Base-by-base conservation (phyloP, 2,329 filamentous ascomycete species). In the Microdochium nivale region DNA sequence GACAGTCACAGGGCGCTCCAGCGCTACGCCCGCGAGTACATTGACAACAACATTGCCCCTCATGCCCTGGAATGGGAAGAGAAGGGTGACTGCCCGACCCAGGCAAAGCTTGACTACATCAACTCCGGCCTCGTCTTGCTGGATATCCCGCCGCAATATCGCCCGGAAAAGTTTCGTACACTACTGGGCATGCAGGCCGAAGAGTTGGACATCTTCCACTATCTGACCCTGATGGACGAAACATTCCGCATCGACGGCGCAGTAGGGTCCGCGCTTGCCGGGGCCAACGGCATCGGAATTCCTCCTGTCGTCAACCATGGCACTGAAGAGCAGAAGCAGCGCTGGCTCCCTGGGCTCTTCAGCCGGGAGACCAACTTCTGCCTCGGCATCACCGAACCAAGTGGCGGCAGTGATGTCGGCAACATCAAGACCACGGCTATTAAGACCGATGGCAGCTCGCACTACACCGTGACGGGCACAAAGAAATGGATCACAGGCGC, bases 401-500 rank as follows among this genome's bases (percentile, higher is more conserved):
- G 57, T n/a, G 10, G 73, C 72, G 79, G 79, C 2, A 83, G 79
- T 3, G 83, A 87, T 60, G 81, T 86, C 2, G 79, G 79, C 1
- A 79, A 77, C 58, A 77, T 86, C 49, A 71, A 73, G 52, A 84
- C 81, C 10, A 83, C 76, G 0, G 83, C 82, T 0, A 64, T 64
- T 44, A 67, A 66, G 19, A 56, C 21, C n/a, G 51, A 48, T 13
- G 67, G 75, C 37, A 75, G 73, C 1, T 67, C 73, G 43, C 61
- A 70, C 51, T 86, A 83, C 58, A 60, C 83, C 48, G 79, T 85
- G 7, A 83, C 80, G 51, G 82, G 81, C 1, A 74, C 74, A 35
- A 85, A 86, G 69, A 83, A 83, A 61, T 83, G 80, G 79, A 86
- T 86, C 56, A 85, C 83, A 2, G 80, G 80, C 35, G 78, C 72